Base-by-base conservation (phyloP, 139 green algal genomes). In the Chlamydomonas sp. region DNA sequence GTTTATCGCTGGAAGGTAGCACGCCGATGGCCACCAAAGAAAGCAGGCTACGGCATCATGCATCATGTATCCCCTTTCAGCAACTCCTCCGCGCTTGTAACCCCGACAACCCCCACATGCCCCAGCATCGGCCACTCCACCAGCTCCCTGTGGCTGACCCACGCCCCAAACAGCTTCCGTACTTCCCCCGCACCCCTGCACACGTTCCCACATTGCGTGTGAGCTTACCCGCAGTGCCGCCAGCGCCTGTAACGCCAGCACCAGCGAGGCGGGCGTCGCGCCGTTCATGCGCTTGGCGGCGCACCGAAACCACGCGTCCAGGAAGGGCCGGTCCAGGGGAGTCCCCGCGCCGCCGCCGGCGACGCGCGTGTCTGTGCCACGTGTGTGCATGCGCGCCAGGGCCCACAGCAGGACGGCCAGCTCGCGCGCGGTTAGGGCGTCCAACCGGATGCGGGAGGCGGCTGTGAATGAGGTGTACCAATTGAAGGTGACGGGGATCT, bases 371-470 rank as follows among this genome's bases (percentile, higher is more conserved):
- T 71, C 10, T 14, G 10, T 71, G 10, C 66, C 10, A 71, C 10
- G 60, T 17, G 69, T 4, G n/a, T 75, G 72, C 83, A 80, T 12
- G 1, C 73, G 62, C 4, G 83, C 59, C n/a, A 87, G 73, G 57
- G 72, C 72, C 83, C 83, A 87, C 73, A 87, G 62, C 72, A 87
- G 83, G n/a, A 80, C 31, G 16, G 83, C 72, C 83, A 87, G 73
- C 83, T 87, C 83, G 60, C 73, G 59, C 1, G 83, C 62, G 14
- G 10, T 76, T 4, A 87, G 63, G 12, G 72, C 62, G 73, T 80
- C 72, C 61, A 87, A 73, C 14, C 60, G 73, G 3, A 62, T 72
- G 20, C 72, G 72, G 14, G 62, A 10, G 0, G 62, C 31, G 31
- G 83, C 73, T 7, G 78, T 31, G n/a, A 87, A 81, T 2, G 62